Base-by-base conservation (phyloP, 225 moss, liverwort and hornwort species). In the Pseudoscleropodium purum region DNA sequence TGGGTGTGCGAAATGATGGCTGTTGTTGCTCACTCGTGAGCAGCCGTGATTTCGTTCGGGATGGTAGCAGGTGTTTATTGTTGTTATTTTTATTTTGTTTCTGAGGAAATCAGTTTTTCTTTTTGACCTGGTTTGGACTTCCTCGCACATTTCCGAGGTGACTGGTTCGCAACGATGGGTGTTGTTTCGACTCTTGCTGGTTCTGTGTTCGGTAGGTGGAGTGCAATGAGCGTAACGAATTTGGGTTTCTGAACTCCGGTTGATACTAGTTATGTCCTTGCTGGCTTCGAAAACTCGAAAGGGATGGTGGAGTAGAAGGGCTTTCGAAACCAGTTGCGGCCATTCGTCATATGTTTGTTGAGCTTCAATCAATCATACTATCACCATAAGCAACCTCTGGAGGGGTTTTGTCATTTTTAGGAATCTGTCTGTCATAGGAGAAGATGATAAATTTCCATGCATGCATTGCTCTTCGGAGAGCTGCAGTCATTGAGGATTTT, bases 171-270 rank as follows among this genome's bases (percentile, higher is more conserved):
- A 41, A 65, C 21, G 27, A 43, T 29, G 81, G 41, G 36, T 84
- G 79, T 33, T 75, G 45, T n/a, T 75, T 85, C 73, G 70, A 25
- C 36, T 65, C 18, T 7, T 47, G 5, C 49, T 49, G 90, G 69
- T 88, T 83, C 83, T 52, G 78, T 69, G 27, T 78, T 61, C 26
- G 39, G 69, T 39, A 67, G 49, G n/a, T 79, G 69, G 76, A 84
- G 81, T 64, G 63, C 82, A 89, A 89, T 87, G 89, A 64, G 68
- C 59, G 75, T 45, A 73, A 56, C 77, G 82, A 91, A 92, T 89
- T 89, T 82, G 64, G 57, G 82, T 56, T 89, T 91, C 19, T 72
- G 74, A 78, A 66, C 52, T 43, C 11, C 26, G 51, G 39, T 66
- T 45, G 47, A 57, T 39, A 20, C 73, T 49, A 73, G 52, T 86